Conservation (phyloP, 345 rosid genomes). For the Jatropha curcas region DNA sequence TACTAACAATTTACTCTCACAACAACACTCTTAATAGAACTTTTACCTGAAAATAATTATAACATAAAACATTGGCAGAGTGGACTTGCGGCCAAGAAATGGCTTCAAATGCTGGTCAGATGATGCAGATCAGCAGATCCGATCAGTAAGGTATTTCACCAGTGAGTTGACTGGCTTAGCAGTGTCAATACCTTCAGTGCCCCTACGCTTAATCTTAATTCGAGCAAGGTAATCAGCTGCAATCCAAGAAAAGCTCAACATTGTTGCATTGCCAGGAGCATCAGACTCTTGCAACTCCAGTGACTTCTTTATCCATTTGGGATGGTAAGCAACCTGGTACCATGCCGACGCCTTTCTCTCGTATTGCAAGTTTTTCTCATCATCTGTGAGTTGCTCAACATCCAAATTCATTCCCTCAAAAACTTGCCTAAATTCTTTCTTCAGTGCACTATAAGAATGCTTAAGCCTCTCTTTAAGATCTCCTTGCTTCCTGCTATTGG, state of each 20-base stretch:
- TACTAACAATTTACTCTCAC: too few relatives aligned
- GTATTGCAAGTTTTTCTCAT: slow-evolving; percentile 49
- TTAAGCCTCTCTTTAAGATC: slow-evolving; percentile 74
- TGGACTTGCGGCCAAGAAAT: slow-evolving; percentile 21
- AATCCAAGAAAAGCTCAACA: slow-evolving; percentile 91
- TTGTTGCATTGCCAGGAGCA: slow-evolving; percentile 30
- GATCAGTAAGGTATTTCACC: slow-evolving; percentile 57
- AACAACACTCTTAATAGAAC: too few relatives aligned
- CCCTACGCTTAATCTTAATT: slow-evolving; percentile 52
- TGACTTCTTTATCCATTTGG: slow-evolving; percentile 63
- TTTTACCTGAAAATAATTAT: too few relatives aligned
- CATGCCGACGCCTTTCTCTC: slow-evolving; percentile 92
- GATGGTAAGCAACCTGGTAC: slow-evolving; percentile 87
- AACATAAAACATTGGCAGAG: slow-evolving; percentile 25
- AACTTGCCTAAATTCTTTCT: slow-evolving; percentile 68
- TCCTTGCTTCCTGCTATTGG: slow-evolving; percentile 66
- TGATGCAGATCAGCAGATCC: slow-evolving; percentile 39
- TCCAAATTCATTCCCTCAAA: slow-evolving; percentile 54
- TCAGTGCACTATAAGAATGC: slow-evolving; percentile 63
- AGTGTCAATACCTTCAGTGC: slow-evolving; percentile 36
- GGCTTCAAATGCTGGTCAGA: not conserved
- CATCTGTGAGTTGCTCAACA: slow-evolving; percentile 52
- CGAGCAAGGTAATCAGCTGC: slow-evolving; percentile 87
- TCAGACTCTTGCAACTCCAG: slow-evolving; percentile 47
- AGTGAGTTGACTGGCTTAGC: slow-evolving; percentile 65